Evolutionary conservation across 169 alveolate species (phyloP).

Genomic region (Blepharisma undulans): DNA sequence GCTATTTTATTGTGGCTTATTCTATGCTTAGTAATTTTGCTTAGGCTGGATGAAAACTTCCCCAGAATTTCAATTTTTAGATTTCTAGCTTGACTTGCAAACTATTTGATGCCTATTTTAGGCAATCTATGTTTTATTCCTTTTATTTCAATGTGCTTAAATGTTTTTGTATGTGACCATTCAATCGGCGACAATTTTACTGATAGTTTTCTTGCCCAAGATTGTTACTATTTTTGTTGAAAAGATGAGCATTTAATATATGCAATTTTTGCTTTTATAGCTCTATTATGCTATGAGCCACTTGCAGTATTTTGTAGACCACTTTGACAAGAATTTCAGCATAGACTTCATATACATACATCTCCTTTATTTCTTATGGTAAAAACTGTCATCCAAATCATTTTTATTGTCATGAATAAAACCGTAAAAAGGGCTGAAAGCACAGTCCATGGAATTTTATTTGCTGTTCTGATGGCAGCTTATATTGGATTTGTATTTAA

Average conservation of each 20-base stretch:
- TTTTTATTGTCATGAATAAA: not conserved
- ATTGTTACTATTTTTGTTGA: not conserved
- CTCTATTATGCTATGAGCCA: not conserved
- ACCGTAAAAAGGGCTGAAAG: not conserved
- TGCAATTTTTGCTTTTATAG: not conserved
- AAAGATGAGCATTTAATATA: not conserved
- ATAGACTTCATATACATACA: not conserved
- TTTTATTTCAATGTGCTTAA: not conserved
- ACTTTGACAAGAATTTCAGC: not conserved
- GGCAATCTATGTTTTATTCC: not conserved
- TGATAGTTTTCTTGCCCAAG: not conserved
- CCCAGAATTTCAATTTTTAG: not conserved
- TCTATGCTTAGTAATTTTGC: not conserved
- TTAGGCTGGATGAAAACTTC: not conserved
- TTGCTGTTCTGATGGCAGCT: not conserved
- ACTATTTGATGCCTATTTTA: not conserved
- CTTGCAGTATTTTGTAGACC: not conserved
- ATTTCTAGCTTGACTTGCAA: not conserved
- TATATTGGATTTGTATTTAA: not conserved
- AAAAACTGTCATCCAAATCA: not conserved
- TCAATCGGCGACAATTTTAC: not conserved
- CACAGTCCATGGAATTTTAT: not conserved
- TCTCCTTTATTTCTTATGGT: not conserved
- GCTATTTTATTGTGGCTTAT: not conserved
- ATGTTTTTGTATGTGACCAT: not conserved